Evolutionary conservation across 768 basidiomycete genomes (phyloP), one percentile per base, ranked within the genome.

Genomic region (Tephrocybe sp.): DNA sequence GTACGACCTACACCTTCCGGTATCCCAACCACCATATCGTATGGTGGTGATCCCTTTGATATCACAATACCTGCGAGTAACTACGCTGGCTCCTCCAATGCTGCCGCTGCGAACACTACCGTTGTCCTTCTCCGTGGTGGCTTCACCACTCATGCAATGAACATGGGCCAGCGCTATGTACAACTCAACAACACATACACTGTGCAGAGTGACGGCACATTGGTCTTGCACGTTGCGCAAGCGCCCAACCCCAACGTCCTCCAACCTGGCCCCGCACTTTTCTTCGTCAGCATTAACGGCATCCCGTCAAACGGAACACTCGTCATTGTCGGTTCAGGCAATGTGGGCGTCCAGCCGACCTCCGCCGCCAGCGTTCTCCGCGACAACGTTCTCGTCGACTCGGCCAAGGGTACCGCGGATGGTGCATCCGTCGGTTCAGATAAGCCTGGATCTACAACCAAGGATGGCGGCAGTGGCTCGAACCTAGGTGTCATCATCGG

Each of bases 141-240:
- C 0, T 90, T 87, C 73, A 85, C 89, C 3, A 90, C 89, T 0
- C 89, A 91, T 59, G 88, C 80, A 30, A 89, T 90, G 88, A 91
- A 89, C 72, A 91, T 90, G 87, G 88, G 88, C 0, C 90, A 93
- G 67, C 79, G 93, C 3, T 78, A 76, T 48, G 60, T 95, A 51
- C 84, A 95, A 70, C 81, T 97, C 48, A 86, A 94, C 67, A 88
- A 80, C 62, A 89, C 93, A 0, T 96, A 86, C 72, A 88, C 84
- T 0, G 88, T 93, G 50, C 82, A 90, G 64, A 66, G 62, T n/a
- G 83, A 93, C 56, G 87, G 89, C 17, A 82, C 85, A 15, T 85
- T 91, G 57, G 80, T 78, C 8, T 71, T 97, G 2, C 86, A 95
- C 66, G 88, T 91, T 39, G 71, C 87, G 1, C 94, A 95, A 64